Base-by-base conservation (phyloP, 768 basidiomycete species). In the Pleurotus ostreatus region DNA sequence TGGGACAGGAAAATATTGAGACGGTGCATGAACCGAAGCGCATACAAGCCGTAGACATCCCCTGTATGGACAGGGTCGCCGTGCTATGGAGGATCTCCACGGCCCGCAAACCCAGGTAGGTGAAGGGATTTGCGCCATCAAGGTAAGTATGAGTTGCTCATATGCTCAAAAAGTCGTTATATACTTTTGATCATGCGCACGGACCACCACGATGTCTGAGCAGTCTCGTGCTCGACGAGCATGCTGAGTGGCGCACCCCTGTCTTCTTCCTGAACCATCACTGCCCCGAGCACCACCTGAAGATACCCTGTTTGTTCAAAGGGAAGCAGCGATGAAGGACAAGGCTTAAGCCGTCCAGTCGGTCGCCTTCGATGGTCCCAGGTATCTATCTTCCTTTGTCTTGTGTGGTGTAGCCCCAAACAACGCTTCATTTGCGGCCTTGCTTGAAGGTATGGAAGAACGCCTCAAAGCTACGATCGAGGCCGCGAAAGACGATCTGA, bases 11-110 rank as follows among this genome's bases (percentile, higher is more conserved):
- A 83, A 82, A 82, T 82, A 83, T 82, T 81, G 55, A 71, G 81
- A 80, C 75, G 71, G 77, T 80, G 84, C 85, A 84, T 84, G 80
- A 77, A 76, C 84, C 83, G 74, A 79, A 81, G 80, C 81, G 68
- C 81, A 85, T 78, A 83, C 82, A 83, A 84, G 67, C 46, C 55
- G 44, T 59, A 22, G 57, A 66, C 63, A 66, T 72, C 73, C 78
- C 72, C 76, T 80, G 78, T 62, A 56, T 66, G 78, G 78, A 79
- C 78, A 80, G 55, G 74, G 79, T 80, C 78, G 78, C 79, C 79
- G 77, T 80, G 79, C 78, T 78, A 79, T 80, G 79, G 72, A 72
- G 71, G 69, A 61, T 69, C 69, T 72, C 77, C 63, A 70, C 68
- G 60, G 70, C 78, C 79, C 78, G 74, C 68, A 76, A 65, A 68